Base-by-base conservation (phyloP, 768 basidiomycete species). In the Hirschioporus abietinus region DNA sequence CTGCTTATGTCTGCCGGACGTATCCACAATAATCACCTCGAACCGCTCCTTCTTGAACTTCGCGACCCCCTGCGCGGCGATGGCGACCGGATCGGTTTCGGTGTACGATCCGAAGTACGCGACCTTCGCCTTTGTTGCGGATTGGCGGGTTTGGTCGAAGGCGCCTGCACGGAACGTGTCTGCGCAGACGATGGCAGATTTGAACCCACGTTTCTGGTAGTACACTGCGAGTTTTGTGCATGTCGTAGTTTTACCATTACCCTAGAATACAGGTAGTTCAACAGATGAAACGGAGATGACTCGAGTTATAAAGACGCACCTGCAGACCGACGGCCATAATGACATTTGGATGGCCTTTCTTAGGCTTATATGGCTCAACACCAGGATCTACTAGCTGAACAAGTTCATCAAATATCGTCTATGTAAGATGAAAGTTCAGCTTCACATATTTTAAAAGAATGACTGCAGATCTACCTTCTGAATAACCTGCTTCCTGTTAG, bases 161-260 rank as follows among this genome's bases (percentile, higher is more conserved):
- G 97, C 97, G 64, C 97, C 97, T 2, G 97, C 97, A 79, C 97
- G 92, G 83, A 99, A 99, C 0, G 97, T 99, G 77, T 99, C 97
- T 24, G 97, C 97, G 73, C 97, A 99, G 70, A 99, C 96, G 65
- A 99, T 95, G 68, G 90, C 93, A 15, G 96, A 92, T 76, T 96
- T 95, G 84, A 98, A 93, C 7, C 97, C 97, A 70, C 96, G 89
- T 73, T 93, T 92, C 76, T 96, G 95, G 76, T 98, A 99, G 79
- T 99, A 91, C 0, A 96, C 96, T 0, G 97, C 97, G 57, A 99
- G 88, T 73, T 99, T 99, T 10, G 97, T 99, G 78, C 97, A 99
- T 57, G 96, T 98, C 24, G 97, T 99, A 5, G 97, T 99, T 83
- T 99, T 99, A 58, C 97, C 97, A 64, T 96, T 97, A 63, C 95